Evolutionary conservation across 148 eudicot genomes (phyloP).

Genomic region (Persicaria tinctoria): DNA sequence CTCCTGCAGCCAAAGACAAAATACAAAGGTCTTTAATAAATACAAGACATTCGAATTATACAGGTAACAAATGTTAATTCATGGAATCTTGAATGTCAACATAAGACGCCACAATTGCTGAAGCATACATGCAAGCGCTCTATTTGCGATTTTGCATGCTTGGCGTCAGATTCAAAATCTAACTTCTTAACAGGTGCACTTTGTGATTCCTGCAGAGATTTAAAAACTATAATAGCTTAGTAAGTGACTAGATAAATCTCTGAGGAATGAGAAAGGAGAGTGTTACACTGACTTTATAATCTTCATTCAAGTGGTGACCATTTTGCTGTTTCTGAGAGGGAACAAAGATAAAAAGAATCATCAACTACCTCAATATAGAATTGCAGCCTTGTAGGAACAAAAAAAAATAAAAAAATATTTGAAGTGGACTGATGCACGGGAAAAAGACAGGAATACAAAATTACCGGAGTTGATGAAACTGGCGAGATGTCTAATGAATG

Average conservation of each 20-base stretch:
- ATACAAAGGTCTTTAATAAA: neutral
- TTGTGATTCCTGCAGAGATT: slow-evolving; percentile 47
- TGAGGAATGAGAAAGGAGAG: slow-evolving; percentile 4
- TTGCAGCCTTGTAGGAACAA: slow-evolving; percentile 1
- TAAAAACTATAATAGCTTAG: slow-evolving; percentile 2
- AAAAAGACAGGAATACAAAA: slow-evolving; percentile 9
- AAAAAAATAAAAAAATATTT: neutral
- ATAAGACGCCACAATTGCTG: neutral
- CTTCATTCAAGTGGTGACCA: slow-evolving; percentile 52
- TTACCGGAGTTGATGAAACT: slow-evolving; percentile 39
- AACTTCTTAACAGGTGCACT: slow-evolving; percentile 51
- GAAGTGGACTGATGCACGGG: neutral
- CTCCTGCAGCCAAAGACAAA: slow-evolving; percentile 47
- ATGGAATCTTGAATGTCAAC: neutral
- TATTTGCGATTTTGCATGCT: slow-evolving; percentile 38
- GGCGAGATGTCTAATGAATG: slow-evolving; percentile 37
- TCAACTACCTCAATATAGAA: neutral
- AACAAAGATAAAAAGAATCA: slow-evolving; percentile 6
- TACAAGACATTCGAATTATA: neutral
- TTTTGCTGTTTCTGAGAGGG: slow-evolving; percentile 56
- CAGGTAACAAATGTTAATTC: neutral
- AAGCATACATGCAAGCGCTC: slow-evolving; percentile 68
- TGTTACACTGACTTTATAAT: slow-evolving; percentile 36
- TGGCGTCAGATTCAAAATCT: slow-evolving; percentile 64
- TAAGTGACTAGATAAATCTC: neutral